Conservation (phyloP, 1,284 basidiomycete species). For the Trichosporon asahii region DNA sequence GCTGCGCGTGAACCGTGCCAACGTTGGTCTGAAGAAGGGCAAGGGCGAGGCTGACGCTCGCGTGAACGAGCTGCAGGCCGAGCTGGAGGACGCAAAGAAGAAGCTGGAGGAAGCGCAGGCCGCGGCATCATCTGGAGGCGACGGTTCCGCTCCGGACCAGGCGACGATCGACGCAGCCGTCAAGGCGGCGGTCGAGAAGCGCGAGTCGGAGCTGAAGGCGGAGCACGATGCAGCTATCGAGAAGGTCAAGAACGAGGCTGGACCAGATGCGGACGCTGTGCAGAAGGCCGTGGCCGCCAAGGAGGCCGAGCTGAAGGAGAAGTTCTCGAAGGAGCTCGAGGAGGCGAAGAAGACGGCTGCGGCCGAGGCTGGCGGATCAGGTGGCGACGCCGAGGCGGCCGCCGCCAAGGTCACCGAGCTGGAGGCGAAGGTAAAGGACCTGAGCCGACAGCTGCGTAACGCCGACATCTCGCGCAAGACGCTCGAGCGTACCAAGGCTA, state of each 20-base stretch:
- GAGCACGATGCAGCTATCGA: slow-evolving; percentile 34
- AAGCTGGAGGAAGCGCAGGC: slow-evolving; percentile 24
- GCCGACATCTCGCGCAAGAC: slow-evolving; percentile 46
- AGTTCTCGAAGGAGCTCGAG: slow-evolving; percentile 23
- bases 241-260: slow-evolving; percentile 7
- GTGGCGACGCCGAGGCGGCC: background rate
- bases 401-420: slow-evolving; percentile 35
- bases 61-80: slow-evolving; percentile 23
- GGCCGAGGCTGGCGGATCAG: background rate
- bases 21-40: slow-evolving; percentile 24
- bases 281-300: slow-evolving; percentile 35
- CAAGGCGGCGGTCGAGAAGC: slow-evolving; percentile 40
- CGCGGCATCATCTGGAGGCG: background rate
- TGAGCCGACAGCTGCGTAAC: slow-evolving; percentile 41
- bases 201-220: slow-evolving; percentile 39
- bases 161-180: slow-evolving; percentile 40
- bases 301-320: slow-evolving; percentile 31
- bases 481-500: slow-evolving; percentile 29
- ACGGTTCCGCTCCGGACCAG: slow-evolving; percentile 19
- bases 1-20: slow-evolving; percentile 39
- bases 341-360: slow-evolving; percentile 17
- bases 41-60: background rate
- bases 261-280: slow-evolving; percentile 16
- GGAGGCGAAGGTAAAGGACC: slow-evolving; percentile 37
- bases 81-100: slow-evolving; percentile 24